Conservation (phyloP, 768 basidiomycete genomes). For the Saitozyma sp. region DNA sequence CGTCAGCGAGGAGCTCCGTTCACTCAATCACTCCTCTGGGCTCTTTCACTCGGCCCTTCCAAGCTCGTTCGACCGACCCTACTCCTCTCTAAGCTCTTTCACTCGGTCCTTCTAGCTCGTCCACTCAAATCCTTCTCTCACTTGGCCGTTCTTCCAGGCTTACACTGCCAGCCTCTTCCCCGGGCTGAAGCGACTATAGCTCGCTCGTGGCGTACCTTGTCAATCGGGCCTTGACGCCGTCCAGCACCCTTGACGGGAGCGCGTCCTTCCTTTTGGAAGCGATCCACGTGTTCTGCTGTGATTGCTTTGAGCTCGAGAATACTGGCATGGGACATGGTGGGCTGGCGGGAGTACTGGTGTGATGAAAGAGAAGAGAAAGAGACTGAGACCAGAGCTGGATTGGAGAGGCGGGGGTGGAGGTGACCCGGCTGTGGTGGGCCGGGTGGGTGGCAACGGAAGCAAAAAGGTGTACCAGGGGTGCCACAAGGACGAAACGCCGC, state of each 20-base stretch:
- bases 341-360: not conserved
- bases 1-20: too few relatives aligned
- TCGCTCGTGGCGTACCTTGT: not conserved
- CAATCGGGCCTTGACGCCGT: conserved; percentile 3
- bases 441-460: not conserved
- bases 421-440: not conserved
- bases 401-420: not conserved
- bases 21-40: too few relatives aligned
- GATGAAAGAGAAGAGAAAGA: not conserved
- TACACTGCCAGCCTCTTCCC: conserved; percentile 18
- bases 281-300: conserved; percentile 46
- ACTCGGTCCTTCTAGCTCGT: not conserved
- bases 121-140: too few relatives aligned
- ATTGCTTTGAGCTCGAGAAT: conserved; percentile 47
- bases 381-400: not conserved
- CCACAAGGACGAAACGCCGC: too few relatives aligned
- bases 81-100: not conserved
- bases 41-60: not conserved
- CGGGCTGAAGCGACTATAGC: not conserved
- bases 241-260: conserved; percentile 34
- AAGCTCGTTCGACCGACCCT: not conserved
- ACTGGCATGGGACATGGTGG: conserved; percentile 36
- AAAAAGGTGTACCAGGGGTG: too few relatives aligned
- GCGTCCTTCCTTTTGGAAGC: conserved; percentile 46
- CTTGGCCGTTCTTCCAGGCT: not conserved